phyloP scores from a whole-genome alignment of 257 asterid genomes.

The Thymus mandschuricus region DNA sequence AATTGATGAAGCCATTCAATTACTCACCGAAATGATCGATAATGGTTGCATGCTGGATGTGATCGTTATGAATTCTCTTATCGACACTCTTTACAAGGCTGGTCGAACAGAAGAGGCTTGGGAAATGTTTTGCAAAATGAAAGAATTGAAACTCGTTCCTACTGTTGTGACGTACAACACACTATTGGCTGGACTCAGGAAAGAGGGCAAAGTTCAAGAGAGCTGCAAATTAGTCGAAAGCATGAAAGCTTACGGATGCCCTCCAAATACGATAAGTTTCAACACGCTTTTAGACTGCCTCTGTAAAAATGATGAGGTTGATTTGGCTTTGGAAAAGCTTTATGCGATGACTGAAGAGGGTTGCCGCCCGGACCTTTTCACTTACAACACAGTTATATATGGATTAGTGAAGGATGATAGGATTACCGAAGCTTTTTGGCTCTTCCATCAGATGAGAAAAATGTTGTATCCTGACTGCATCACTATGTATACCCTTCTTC shows the following conservation, averaged over 20 bases:
- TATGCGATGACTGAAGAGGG: conserved; percentile 66
- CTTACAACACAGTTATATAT: conserved; percentile 78
- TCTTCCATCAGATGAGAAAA: conserved; percentile 90
- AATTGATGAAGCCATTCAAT: conserved; percentile 74
- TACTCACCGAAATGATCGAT: conserved; percentile 72
- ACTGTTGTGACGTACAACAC: conserved; percentile 97
- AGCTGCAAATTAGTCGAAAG: conserved; percentile 65
- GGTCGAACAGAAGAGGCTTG: conserved; percentile 82
- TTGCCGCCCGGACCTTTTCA: conserved; percentile 77
- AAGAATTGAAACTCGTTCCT: conserved; percentile 76
- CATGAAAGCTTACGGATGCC: conserved; percentile 69
- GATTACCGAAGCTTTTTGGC: conserved; percentile 80
- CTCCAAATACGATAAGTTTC: conserved; percentile 82
- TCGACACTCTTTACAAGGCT: conserved; percentile 84
- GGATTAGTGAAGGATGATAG: conserved; percentile 78
- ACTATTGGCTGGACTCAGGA: conserved; percentile 82
- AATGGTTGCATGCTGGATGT: conserved; percentile 74
- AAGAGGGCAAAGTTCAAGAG: conserved; percentile 77
- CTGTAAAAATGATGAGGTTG: conserved; percentile 81
- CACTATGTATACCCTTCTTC: conserved; percentile 71
- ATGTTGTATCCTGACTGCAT: conserved; percentile 64
- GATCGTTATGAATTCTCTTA: conserved; percentile 77
- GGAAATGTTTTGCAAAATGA: conserved; percentile 72
- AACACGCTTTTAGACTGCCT: conserved; percentile 85
- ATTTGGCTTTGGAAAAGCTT: conserved; percentile 66